Base-by-base conservation (phyloP, 345 rosid genomes). In the Salix exigua region DNA sequence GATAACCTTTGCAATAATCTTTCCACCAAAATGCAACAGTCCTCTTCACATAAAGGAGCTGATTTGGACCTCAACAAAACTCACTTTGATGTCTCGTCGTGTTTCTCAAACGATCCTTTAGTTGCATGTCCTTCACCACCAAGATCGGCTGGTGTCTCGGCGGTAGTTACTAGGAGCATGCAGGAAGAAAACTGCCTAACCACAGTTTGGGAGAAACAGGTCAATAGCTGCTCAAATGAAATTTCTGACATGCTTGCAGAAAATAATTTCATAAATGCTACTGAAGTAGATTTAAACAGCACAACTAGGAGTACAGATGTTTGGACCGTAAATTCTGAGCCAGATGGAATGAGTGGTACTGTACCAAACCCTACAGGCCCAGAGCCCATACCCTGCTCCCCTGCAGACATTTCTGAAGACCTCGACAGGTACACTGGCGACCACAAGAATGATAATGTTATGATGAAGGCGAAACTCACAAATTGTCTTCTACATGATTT, bases 31-130 rank as follows among this genome's bases (percentile, higher is more conserved):
- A 66, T 71, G 68, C 83, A 38, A 38, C 76, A 48, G 21, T 33
- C 64, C 35, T 12, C 58, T 74, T 75, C 80, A 17, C 23, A 5
- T 75, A 70, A 73, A 71, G 81, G 46, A 18, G 37, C 72, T 44
- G 46, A 19, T 26, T 13, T 84, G 28, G 89, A 87, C 68, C 92
- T 89, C 70, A 89, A 85, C 63, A 50, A 80, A 77, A 75, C 73
- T 85, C 72, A 61, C 62, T 70, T 72, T 17, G 88, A 83, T 61
- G 83, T 82, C 72, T 71, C 73, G 1, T 76, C 85, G 33, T 81
- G 78, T 75, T 65, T 70, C 78, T 82, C 77, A 21, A 58, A 80
- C 35, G 79, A 76, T 81, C 64, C 46, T 33, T 11, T 25, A 40
- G 31, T 66, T 53, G 78, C 50, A 66, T 46, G 13, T 73, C 79